phyloP scores from a whole-genome alignment of 176 grass and related monocot genomes.

The Bonia amplexicaulis region DNA sequence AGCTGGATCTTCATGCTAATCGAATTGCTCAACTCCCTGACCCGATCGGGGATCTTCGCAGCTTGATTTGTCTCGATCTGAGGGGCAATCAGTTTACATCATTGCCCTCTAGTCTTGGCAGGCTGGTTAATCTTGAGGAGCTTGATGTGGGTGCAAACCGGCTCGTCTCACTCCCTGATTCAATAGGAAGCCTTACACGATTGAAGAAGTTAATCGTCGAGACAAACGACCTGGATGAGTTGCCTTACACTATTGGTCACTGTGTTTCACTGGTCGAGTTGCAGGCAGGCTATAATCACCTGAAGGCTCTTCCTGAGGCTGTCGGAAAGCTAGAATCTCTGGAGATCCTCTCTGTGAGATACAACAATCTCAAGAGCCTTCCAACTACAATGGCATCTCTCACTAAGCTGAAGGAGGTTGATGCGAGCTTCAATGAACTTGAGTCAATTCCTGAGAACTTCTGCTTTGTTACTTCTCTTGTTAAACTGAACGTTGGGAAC shows the following conservation, averaged over 20 bases:
- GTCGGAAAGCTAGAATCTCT: slow-evolving; percentile 83
- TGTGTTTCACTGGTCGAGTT: slow-evolving; percentile 77
- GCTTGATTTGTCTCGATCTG: slow-evolving; percentile 63
- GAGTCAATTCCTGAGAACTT: slow-evolving; percentile 91
- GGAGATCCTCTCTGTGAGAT: slow-evolving; percentile 81
- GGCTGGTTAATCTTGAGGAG: slow-evolving; percentile 81
- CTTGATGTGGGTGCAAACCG: slow-evolving; percentile 74
- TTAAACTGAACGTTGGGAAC: slow-evolving; percentile 85
- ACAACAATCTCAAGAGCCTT: slow-evolving; percentile 87
- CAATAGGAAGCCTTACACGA: slow-evolving; percentile 59
- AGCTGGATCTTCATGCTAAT: slow-evolving; percentile 80
- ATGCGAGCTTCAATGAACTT: slow-evolving; percentile 93
- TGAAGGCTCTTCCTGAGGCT: slow-evolving; percentile 92
- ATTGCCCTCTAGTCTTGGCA: slow-evolving; percentile 63
- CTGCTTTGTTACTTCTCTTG: slow-evolving; percentile 83
- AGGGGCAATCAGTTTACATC: slow-evolving; percentile 77
- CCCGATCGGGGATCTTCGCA: slow-evolving; percentile 61
- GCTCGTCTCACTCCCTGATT: slow-evolving; percentile 65
- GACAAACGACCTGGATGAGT: slow-evolving; percentile 82
- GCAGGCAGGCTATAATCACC: slow-evolving; percentile 74
- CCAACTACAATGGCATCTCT: slow-evolving; percentile 98
- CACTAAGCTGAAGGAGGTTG: slow-evolving; percentile 80
- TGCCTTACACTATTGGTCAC: slow-evolving; percentile 85
- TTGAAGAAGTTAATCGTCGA: slow-evolving; percentile 81
- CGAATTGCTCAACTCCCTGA: slow-evolving; percentile 66